These are phyloP conservation scores for Bullera alba DNA, from an alignment of 768 basidiomycete species.

Conservation along the genomic window DNA sequence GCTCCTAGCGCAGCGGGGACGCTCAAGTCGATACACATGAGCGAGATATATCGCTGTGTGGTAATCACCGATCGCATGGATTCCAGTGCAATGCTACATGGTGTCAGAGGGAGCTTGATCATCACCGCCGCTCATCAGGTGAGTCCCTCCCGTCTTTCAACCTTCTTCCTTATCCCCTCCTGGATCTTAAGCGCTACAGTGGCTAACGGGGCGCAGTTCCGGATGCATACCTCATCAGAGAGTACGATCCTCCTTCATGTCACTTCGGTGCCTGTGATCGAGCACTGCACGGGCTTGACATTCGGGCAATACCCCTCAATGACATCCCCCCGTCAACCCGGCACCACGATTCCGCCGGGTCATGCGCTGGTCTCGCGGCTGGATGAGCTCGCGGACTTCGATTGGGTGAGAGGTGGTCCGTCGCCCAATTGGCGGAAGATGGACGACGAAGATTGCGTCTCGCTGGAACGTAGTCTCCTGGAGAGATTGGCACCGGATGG, in stretches of 20 bases:
- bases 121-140: constrained; percentile 78
- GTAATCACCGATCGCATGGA: constrained; percentile 60
- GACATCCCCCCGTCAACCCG: background rate
- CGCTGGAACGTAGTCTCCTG: background rate
- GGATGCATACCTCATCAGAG: constrained; percentile 68
- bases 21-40: constrained; percentile 57
- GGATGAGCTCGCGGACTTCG: constrained; percentile 60
- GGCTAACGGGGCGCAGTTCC: constrained; percentile 54
- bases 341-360: background rate
- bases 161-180: too few relatives aligned
- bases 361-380: constrained; percentile 50
- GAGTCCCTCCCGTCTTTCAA: constrained; percentile 2
- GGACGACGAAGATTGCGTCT: background rate
- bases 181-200: background rate
- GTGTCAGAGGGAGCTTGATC: constrained; percentile 59
- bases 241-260: constrained; percentile 64
- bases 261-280: constrained; percentile 70
- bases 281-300: constrained; percentile 59
- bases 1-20: background rate
- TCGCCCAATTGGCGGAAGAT: constrained; percentile 68
- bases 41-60: constrained; percentile 57
- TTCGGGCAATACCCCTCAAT: constrained; percentile 60
- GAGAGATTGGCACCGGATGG: background rate
- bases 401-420: constrained; percentile 65
- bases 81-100: constrained; percentile 68